A percentile compares a stretch with the other conserved stretches of the same genome.
Conservation (phyloP, 176 grass and related monocot genomes). For the Coix lacrymajobi region DNA sequence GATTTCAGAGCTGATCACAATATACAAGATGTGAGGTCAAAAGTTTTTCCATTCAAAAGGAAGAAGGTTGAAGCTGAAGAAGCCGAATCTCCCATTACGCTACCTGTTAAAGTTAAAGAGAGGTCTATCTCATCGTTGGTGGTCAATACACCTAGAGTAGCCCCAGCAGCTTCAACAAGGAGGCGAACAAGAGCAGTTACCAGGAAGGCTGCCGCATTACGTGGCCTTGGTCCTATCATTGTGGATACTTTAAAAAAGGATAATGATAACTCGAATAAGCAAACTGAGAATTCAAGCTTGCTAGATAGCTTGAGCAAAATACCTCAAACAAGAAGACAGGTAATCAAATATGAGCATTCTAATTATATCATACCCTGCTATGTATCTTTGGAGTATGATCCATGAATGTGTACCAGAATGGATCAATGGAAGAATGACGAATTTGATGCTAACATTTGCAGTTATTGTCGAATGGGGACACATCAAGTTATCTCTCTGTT, state of each 20-base stretch:
- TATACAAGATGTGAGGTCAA: constrained; percentile 72
- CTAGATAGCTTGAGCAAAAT: constrained; percentile 55
- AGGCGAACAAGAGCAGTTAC: constrained; percentile 63
- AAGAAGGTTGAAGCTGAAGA: constrained; percentile 57
- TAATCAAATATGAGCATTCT: constrained; percentile 17
- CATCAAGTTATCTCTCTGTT: constrained; percentile 43
- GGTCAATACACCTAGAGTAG: constrained; percentile 62
- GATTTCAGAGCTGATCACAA: constrained; percentile 77
- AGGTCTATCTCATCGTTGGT: constrained; percentile 74
- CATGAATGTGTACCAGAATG: not conserved
- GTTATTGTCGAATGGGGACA: constrained; percentile 50
- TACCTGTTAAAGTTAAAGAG: constrained; percentile 63
- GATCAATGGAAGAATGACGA: constrained; percentile 9
- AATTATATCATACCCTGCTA: not conserved
- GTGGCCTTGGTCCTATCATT: constrained; percentile 60
- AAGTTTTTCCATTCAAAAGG: constrained; percentile 75
- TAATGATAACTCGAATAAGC: constrained; percentile 37
- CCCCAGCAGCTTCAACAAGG: constrained; percentile 46
- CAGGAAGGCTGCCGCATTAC: constrained; percentile 54
- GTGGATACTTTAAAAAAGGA: constrained; percentile 46
- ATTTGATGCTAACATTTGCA: constrained; percentile 36
- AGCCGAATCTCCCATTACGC: constrained; percentile 34
- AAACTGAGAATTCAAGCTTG: constrained; percentile 45
- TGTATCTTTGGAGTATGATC: constrained; percentile 16
- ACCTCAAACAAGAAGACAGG: constrained; percentile 69